A percentile compares a stretch with the other conserved stretches of the same genome.
Conservation (phyloP, 169 alveolate genomes). For the Eimeria praecox region DNA sequence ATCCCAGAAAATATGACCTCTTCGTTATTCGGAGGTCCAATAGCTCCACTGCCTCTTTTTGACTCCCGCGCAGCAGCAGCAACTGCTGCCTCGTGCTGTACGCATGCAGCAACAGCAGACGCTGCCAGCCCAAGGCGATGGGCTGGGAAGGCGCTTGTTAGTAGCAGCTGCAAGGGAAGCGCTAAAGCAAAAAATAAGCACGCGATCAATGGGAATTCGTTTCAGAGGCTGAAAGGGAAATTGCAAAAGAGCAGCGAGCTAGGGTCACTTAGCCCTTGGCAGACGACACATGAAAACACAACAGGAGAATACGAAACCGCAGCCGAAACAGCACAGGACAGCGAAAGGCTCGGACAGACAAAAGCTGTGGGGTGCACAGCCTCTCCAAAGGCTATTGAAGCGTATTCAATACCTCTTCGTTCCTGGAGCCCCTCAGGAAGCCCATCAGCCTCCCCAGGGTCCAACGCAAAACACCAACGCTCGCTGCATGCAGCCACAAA, state of each 20-base stretch:
- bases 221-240: neutral
- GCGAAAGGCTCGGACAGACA: neutral
- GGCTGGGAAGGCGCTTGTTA: neutral
- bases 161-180: constrained; percentile 21
- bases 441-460: neutral
- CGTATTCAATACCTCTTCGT: neutral
- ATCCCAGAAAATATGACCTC: neutral
- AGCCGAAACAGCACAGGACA: neutral
- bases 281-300: neutral
- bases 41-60: constrained; percentile 32
- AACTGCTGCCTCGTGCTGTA: constrained; percentile 60
- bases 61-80: constrained; percentile 68
- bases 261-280: neutral
- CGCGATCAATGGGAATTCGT: neutral
- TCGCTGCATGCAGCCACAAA: neutral
- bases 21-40: constrained; percentile 17
- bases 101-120: constrained; percentile 69
- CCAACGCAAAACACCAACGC: neutral
- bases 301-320: neutral
- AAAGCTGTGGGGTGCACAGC: constrained; percentile 54
- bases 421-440: constrained; percentile 8
- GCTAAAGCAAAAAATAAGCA: neutral
- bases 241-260: neutral
- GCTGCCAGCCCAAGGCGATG: constrained; percentile 56
- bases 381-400: constrained; percentile 21